Percentiles rank a stretch among this genome's conserved stretches.
Evolutionary conservation across 2,329 filamentous ascomycete genomes (phyloP).

Genomic region (Parafenestella ontariensis): DNA sequence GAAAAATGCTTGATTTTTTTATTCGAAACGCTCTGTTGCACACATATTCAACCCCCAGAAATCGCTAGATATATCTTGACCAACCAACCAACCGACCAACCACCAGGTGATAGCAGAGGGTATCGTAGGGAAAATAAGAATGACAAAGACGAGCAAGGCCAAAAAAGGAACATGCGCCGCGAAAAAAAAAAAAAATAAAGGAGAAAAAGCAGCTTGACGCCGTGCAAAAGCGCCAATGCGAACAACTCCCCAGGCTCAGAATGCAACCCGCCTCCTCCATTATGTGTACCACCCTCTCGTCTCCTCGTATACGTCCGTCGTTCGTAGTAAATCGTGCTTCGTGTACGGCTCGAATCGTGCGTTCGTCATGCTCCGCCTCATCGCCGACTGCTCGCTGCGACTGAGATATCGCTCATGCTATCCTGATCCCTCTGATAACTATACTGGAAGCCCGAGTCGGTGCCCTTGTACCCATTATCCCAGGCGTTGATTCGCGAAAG

Average conservation of each 20-base stretch:
- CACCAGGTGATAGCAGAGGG: slow-evolving; percentile 16
- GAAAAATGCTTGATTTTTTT: neutral
- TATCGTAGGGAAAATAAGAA: slow-evolving; percentile 8
- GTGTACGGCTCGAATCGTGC: neutral
- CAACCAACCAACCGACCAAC: slow-evolving; percentile 13
- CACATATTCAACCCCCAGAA: neutral
- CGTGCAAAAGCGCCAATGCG: neutral
- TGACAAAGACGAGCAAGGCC: neutral
- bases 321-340: neutral
- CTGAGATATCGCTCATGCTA: slow-evolving; percentile 24
- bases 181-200: neutral
- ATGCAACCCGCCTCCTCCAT: neutral
- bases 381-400: slow-evolving; percentile 13
- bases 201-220: neutral
- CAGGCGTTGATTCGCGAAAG: slow-evolving; percentile 43
- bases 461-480: slow-evolving; percentile 43
- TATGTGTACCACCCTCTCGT: neutral
- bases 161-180: neutral
- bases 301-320: neutral
- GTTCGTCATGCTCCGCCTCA: neutral
- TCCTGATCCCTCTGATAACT: slow-evolving; percentile 31
- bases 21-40: neutral
- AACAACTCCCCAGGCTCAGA: neutral
- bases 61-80: neutral
- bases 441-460: slow-evolving; percentile 22